These are phyloP conservation scores for Glarea lozoyensis DNA, from an alignment of 495 filamentous ascomycete species.

Conservation along the genomic window DNA sequence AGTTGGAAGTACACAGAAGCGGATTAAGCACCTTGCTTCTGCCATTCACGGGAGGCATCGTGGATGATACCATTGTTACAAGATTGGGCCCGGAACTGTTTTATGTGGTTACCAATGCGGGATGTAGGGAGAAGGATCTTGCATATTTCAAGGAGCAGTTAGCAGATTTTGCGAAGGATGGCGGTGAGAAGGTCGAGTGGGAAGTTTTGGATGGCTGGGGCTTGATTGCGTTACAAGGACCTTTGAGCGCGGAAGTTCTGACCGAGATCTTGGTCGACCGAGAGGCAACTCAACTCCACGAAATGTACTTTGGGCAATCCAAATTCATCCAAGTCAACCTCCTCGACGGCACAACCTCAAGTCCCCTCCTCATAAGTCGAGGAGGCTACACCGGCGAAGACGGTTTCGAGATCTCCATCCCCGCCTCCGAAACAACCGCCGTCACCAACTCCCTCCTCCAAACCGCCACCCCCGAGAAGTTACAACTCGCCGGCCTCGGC, in stretches of 20 bases:
- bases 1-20: slow-evolving; percentile 49
- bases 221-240: slow-evolving; percentile 83
- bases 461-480: slow-evolving; percentile 45
- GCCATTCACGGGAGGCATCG: slow-evolving; percentile 74
- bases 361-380: slow-evolving; percentile 67
- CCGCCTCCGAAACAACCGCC: slow-evolving; percentile 42
- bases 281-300: slow-evolving; percentile 47
- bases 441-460: slow-evolving; percentile 56
- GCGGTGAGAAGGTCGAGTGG: slow-evolving; percentile 49
- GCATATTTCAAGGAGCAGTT: slow-evolving; percentile 62
- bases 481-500: slow-evolving; percentile 79
- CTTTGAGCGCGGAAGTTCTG: slow-evolving; percentile 58
- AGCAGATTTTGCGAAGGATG: slow-evolving; percentile 31
- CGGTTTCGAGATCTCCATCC: slow-evolving; percentile 92
- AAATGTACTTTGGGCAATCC: slow-evolving; percentile 73
- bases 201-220: slow-evolving; percentile 58
- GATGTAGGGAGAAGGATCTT: slow-evolving; percentile 77
- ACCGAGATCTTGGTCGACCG: slow-evolving; percentile 37
- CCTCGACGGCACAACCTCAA: slow-evolving; percentile 24
- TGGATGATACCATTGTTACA: slow-evolving; percentile 89
- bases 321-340: slow-evolving; percentile 42
- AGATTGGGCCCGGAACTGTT: slow-evolving; percentile 58
- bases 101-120: slow-evolving; percentile 97
- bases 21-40: slow-evolving; percentile 77
- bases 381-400: slow-evolving; percentile 97